Evolutionary conservation across 2,329 filamentous ascomycete genomes (phyloP), one percentile per base, ranked within the genome.

Genomic region (Penicillium sp.): DNA sequence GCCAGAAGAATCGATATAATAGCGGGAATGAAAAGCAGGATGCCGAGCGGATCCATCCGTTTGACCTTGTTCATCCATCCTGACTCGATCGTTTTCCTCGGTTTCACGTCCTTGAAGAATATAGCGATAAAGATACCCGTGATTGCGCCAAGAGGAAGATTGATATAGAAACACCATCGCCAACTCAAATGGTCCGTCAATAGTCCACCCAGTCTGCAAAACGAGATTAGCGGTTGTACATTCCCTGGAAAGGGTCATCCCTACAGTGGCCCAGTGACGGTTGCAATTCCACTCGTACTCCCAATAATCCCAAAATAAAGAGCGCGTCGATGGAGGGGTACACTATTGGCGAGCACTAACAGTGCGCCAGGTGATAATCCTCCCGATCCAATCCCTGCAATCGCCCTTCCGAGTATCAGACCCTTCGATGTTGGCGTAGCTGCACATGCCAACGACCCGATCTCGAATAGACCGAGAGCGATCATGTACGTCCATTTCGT

Each of bases 1-100:
- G 79, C 78, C 5, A 84, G 67, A 51, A 83, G 72, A 4, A 81
- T 66, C 64, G 79, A 79, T 31, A 81, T 67, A 13, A 80, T 69
- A 11, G 74, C 74, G 0, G 74, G 75, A 2, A 82, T 69, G 35
- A 84, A 77, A 3, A 79, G 65, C 4, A 72, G 29, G 6, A 77
- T 78, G 3, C 81, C 81, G 33, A 75, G 53, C 0, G 78, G 71
- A 48, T 79, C 76, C 49, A 79, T 64, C 42, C 70, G 73, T 49
- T 64, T 56, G 1, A 75, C 16, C 39, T 69, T 68, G 31, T 65
- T 61, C 37, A 64, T 48, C 31, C 52, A 22, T 13, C 63, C 47
- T 14, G 52, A 39, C 8, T 67, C 66, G 14, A 61, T 57, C 43
- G 68, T 68, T 33, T 66, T 56, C 4, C 52, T 47, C 63, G 55